phyloP scores from a whole-genome alignment of 2,329 filamentous ascomycete species.

The Colletotrichum costaricense region DNA sequence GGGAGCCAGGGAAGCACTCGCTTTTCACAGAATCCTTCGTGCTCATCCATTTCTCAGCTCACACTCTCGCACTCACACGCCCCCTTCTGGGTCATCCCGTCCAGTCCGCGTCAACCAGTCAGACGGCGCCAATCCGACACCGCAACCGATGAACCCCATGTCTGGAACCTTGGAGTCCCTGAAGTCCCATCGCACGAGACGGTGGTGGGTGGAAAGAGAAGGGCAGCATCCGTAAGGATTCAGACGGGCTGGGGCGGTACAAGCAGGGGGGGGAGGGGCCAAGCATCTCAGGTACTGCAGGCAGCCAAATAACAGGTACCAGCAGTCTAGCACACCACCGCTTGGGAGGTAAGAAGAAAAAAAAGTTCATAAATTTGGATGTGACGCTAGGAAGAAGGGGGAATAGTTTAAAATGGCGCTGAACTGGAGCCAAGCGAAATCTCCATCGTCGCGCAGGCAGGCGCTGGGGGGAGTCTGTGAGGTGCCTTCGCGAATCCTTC shows the following conservation, averaged over 20 bases:
- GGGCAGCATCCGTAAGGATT: neutral
- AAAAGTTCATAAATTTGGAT: neutral
- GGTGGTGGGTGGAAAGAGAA: neutral
- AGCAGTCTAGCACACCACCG: neutral
- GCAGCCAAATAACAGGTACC: neutral
- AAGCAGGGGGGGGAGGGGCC: neutral
- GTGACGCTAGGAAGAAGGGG: slow-evolving; percentile 7
- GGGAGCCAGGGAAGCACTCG: neutral
- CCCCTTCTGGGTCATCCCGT: neutral
- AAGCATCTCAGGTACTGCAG: neutral
- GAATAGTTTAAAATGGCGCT: neutral
- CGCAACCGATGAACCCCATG: neutral
- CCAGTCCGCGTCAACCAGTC: neutral
- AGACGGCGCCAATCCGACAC: neutral
- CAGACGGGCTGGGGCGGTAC: neutral
- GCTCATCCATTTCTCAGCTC: neutral
- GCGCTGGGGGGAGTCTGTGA: neutral
- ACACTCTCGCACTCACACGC: neutral
- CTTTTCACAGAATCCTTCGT: slow-evolving; percentile 1
- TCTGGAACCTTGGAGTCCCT: neutral
- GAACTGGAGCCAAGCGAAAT: slow-evolving; percentile 3
- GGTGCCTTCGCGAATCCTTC: slow-evolving; percentile 29
- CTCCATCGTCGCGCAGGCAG: neutral
- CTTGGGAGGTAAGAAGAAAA: neutral
- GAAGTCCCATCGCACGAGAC: neutral